Percentiles rank a stretch among this genome's conserved stretches.
These are phyloP conservation scores for Dactylellina leptospora DNA, from an alignment of 2,329 filamentous ascomycete species.

Conservation along the genomic window DNA sequence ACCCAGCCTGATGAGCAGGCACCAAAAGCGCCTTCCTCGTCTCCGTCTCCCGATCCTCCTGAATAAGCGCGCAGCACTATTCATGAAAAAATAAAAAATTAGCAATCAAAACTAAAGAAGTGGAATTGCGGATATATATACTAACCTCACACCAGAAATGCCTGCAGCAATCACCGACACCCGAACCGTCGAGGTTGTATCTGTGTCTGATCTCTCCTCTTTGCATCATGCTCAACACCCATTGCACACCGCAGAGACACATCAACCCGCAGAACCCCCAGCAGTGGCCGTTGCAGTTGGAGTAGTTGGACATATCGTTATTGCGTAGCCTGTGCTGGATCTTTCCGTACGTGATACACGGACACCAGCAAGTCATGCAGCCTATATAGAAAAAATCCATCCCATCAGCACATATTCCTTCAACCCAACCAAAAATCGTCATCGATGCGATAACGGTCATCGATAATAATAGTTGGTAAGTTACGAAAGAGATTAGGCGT, in stretches of 20 bases:
- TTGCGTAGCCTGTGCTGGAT: slow-evolving; percentile 49
- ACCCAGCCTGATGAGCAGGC: slow-evolving; percentile 32
- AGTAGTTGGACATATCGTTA: slow-evolving; percentile 26
- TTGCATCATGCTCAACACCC: slow-evolving; percentile 66
- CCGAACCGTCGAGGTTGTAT: slow-evolving; percentile 66
- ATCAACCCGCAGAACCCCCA: slow-evolving; percentile 58
- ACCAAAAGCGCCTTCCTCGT: slow-evolving; percentile 41
- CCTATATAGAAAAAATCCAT: slow-evolving; percentile 12
- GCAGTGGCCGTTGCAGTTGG: slow-evolving; percentile 58
- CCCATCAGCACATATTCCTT: not conserved
- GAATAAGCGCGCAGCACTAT: slow-evolving; percentile 67
- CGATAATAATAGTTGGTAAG: too few relatives aligned
- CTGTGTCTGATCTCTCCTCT: slow-evolving; percentile 66
- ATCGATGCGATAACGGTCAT: too few relatives aligned
- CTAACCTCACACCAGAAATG: slow-evolving; percentile 64
- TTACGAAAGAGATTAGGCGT: too few relatives aligned
- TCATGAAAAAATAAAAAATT: slow-evolving; percentile 2
- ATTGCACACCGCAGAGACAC: slow-evolving; percentile 58
- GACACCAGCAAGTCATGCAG: slow-evolving; percentile 47
- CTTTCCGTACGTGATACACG: slow-evolving; percentile 52
- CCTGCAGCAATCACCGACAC: slow-evolving; percentile 65
- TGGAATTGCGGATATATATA: slow-evolving; percentile 11
- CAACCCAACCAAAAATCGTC: not conserved
- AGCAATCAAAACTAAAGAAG: slow-evolving; percentile 6
- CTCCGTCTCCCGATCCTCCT: slow-evolving; percentile 63